Evolutionary conservation across 495 filamentous ascomycete species (phyloP).

Genomic region (Penicillium riverlandense): DNA sequence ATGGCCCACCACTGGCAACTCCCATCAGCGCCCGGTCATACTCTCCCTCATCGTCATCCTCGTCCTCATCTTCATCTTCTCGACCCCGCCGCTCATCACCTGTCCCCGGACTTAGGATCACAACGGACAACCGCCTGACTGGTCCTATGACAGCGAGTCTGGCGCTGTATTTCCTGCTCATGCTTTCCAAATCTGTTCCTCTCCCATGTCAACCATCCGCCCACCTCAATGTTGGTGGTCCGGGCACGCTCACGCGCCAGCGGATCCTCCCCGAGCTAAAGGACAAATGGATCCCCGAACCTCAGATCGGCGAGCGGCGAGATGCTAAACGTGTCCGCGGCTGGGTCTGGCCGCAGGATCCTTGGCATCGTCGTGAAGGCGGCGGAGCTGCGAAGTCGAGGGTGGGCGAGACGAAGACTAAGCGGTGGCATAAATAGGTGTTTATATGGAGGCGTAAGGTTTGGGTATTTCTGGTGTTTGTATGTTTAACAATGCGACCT

Average conservation of each 20-base stretch:
- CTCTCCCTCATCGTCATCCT: slow-evolving; percentile 16
- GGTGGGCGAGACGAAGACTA: slow-evolving; percentile 14
- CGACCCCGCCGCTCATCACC: slow-evolving; percentile 10
- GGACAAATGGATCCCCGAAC: slow-evolving; percentile 84
- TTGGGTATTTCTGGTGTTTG: slow-evolving; percentile 1
- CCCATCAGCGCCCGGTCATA: slow-evolving; percentile 18
- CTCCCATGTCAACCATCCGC: slow-evolving; percentile 60
- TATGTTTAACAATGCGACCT: background rate
- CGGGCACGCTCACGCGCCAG: slow-evolving; percentile 66
- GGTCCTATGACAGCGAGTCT: slow-evolving; percentile 60
- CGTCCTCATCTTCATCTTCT: slow-evolving; percentile 9
- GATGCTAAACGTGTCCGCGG: slow-evolving; percentile 76
- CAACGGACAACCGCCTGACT: slow-evolving; percentile 14
- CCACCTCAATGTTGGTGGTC: slow-evolving; percentile 72
- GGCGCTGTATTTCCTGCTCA: slow-evolving; percentile 72
- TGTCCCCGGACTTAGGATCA: slow-evolving; percentile 4
- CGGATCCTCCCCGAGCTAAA: slow-evolving; percentile 55
- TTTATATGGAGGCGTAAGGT: background rate
- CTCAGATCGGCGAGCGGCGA: slow-evolving; percentile 72
- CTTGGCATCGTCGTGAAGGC: slow-evolving; percentile 50
- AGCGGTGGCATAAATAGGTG: slow-evolving; percentile 32
- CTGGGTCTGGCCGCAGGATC: slow-evolving; percentile 79
- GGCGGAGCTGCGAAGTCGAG: slow-evolving; percentile 23
- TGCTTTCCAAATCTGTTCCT: slow-evolving; percentile 72
- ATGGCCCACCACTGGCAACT: slow-evolving; percentile 12